phyloP scores from a whole-genome alignment of 257 asterid species.

The Oldenlandia corymbosa region DNA sequence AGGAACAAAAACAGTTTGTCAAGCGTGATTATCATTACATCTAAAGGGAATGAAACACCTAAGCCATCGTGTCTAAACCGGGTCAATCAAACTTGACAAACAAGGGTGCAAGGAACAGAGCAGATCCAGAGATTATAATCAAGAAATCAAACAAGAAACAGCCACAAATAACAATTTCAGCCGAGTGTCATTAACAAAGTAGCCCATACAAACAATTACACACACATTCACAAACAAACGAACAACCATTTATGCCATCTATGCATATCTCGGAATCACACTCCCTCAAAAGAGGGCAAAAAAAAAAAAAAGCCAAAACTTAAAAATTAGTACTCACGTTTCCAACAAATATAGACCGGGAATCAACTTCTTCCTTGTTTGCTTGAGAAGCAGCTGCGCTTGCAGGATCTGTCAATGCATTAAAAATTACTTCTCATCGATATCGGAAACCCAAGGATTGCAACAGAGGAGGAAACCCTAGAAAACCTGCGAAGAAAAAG shows the following conservation, averaged over 20 bases:
- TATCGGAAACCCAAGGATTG: background rate
- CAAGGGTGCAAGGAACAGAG: background rate
- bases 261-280: background rate
- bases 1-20: background rate
- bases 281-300: background rate
- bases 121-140: background rate
- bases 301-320: background rate
- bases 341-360: constrained; percentile 86
- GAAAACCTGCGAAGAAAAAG: background rate
- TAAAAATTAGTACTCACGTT: constrained; percentile 52
- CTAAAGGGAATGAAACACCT: background rate
- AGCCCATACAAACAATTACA: background rate
- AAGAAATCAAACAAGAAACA: background rate
- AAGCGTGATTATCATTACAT: background rate
- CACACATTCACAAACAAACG: background rate
- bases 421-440: background rate
- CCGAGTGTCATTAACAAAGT: background rate
- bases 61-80: background rate
- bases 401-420: constrained; percentile 57
- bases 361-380: constrained; percentile 75
- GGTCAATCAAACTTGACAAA: background rate
- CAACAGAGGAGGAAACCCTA: background rate
- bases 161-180: background rate
- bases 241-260: background rate
- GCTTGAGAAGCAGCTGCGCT: constrained; percentile 74